These are phyloP conservation scores for Diaporthe sp. DNA, from an alignment of 2,329 filamentous ascomycete species.

Conservation along the genomic window DNA sequence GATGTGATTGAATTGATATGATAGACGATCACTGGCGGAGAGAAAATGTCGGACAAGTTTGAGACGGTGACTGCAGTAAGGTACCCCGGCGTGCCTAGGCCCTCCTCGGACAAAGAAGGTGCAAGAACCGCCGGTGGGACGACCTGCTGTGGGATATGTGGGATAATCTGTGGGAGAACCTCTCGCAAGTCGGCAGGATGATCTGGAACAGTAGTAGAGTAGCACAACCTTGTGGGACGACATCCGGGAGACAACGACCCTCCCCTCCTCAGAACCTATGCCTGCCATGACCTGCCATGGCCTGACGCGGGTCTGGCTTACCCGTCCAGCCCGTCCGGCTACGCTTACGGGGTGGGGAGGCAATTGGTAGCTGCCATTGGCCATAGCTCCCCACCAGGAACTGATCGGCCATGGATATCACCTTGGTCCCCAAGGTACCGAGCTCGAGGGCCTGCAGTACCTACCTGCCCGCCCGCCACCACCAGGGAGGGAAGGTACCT, in stretches of 20 bases:
- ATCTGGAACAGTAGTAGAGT: background rate
- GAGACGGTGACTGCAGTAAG: background rate
- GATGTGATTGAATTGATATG: slow-evolving; percentile 22
- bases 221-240: background rate
- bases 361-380: slow-evolving; percentile 31
- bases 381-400: slow-evolving; percentile 20
- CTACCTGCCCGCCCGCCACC: background rate
- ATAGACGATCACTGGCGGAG: slow-evolving; percentile 9
- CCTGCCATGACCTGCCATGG: slow-evolving; percentile 5
- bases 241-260: background rate
- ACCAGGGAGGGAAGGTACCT: background rate
- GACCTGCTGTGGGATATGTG: background rate
- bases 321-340: slow-evolving; percentile 13
- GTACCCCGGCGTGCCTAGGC: background rate
- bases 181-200: background rate
- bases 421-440: background rate
- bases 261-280: background rate
- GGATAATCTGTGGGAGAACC: background rate
- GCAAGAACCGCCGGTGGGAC: background rate
- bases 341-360: background rate
- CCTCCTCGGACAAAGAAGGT: background rate
- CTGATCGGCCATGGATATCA: slow-evolving; percentile 17
- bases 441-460: background rate
- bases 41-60: background rate
- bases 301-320: slow-evolving; percentile 33